Conservation (phyloP, 306 rosid species). For the Quercus dentata region DNA sequence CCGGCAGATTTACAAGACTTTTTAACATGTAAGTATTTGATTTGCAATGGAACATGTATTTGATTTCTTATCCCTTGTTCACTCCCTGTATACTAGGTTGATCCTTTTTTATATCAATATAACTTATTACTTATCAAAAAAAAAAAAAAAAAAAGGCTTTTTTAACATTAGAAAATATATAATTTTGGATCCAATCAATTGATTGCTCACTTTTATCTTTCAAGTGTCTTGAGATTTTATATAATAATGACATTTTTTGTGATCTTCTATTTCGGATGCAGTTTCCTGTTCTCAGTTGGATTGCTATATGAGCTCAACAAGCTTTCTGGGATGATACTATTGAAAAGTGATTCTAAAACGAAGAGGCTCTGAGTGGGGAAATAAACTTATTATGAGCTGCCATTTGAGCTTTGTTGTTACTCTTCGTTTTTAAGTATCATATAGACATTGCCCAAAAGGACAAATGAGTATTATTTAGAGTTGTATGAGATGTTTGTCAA, state of each 20-base stretch:
- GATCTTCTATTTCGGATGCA: conserved; percentile 40
- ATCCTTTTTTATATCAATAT: too few relatives aligned
- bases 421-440: not conserved
- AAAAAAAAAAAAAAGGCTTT: not conserved
- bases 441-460: not conserved
- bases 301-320: conserved; percentile 75
- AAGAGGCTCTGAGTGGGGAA: conserved; percentile 48
- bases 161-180: not conserved
- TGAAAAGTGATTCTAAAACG: conserved; percentile 60
- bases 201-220: not conserved
- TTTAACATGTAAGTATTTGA: not conserved
- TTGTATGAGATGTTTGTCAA: conserved; percentile 5
- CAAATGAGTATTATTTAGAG: not conserved
- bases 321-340: conserved; percentile 54
- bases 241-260: conserved; percentile 11
- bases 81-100: too few relatives aligned
- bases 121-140: too few relatives aligned
- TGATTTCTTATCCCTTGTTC: too few relatives aligned
- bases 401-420: not conserved
- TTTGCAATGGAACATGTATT: too few relatives aligned
- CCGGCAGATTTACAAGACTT: not conserved
- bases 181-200: not conserved
- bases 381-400: conserved; percentile 10
- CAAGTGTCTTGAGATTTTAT: not conserved
- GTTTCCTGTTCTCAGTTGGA: conserved; percentile 79